A percentile compares a stretch with the other conserved stretches of the same genome.
Conservation (phyloP, 139 green algal species). For the Coccomyxa sp. region DNA sequence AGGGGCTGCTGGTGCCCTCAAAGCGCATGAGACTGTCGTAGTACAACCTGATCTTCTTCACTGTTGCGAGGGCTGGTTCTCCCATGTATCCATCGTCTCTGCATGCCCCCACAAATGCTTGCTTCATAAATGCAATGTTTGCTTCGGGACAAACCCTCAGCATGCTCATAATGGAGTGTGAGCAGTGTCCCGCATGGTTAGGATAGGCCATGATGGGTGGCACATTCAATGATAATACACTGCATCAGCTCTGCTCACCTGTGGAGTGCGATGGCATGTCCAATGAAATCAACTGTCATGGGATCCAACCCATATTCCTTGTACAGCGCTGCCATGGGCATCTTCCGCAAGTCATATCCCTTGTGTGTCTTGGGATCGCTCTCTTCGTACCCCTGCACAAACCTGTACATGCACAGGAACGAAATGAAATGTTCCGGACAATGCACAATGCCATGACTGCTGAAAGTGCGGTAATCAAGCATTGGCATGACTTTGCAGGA, state of each 20-base stretch:
- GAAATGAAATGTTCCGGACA: neutral
- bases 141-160: no score
- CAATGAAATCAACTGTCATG: conserved; percentile 93
- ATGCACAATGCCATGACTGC: neutral
- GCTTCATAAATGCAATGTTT: no score
- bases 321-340: conserved; percentile 89
- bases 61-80: conserved; percentile 74
- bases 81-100: conserved; percentile 57
- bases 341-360: conserved; percentile 75
- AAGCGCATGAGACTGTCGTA: conserved; percentile 93
- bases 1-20: conserved; percentile 81
- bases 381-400: conserved; percentile 88
- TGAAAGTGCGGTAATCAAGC: neutral
- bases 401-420: conserved; percentile 46
- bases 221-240: neutral
- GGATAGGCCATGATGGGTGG: neutral
- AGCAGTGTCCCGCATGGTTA: neutral
- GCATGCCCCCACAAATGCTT: neutral
- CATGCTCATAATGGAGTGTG: no score
- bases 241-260: conserved; percentile 3
- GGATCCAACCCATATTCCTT: conserved; percentile 78
- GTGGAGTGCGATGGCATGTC: conserved; percentile 94
- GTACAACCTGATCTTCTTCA: conserved; percentile 94
- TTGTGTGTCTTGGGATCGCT: conserved; percentile 78
- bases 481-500: neutral